Evolutionary conservation across 306 rosid species (phyloP).

Genomic region (Trifolium repens): DNA sequence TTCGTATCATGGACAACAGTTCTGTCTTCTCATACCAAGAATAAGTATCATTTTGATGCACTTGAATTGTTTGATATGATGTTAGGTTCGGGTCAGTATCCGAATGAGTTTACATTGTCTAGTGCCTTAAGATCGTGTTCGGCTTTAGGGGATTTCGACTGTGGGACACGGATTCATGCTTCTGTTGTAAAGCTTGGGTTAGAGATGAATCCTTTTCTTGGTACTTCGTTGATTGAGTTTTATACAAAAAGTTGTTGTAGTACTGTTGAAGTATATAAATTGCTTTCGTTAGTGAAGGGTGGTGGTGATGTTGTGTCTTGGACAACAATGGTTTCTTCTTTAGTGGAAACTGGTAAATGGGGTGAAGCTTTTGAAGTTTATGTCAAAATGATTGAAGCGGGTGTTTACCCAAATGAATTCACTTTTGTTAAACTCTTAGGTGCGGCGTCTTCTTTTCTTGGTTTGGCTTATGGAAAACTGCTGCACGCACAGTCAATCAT

Average conservation of each 20-base stretch:
- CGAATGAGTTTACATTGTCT: constrained; percentile 65
- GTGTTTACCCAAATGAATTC: constrained; percentile 63
- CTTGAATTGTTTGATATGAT: constrained; percentile 56
- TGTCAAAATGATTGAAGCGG: constrained; percentile 50
- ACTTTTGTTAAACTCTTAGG: constrained; percentile 66
- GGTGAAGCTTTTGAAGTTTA: constrained; percentile 54
- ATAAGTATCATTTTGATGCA: constrained; percentile 51
- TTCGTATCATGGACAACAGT: constrained; percentile 74
- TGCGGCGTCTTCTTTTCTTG: constrained; percentile 44
- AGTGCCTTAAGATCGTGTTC: constrained; percentile 61
- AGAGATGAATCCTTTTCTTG: constrained; percentile 52
- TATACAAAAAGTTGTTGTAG: constrained; percentile 53
- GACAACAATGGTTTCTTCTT: constrained; percentile 72
- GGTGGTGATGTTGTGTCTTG: constrained; percentile 66
- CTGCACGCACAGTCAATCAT: constrained; percentile 61
- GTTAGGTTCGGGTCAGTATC: constrained; percentile 52
- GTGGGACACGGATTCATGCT: constrained; percentile 58
- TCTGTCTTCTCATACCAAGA: constrained; percentile 58
- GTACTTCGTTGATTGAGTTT: constrained; percentile 57
- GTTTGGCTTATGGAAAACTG: constrained; percentile 56
- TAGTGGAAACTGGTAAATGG: constrained; percentile 57
- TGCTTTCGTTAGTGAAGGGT: constrained; percentile 47
- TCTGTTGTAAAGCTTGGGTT: constrained; percentile 62
- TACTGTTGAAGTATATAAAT: constrained; percentile 46
- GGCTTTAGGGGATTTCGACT: constrained; percentile 49